Evolutionary conservation across 169 alveolate genomes (phyloP).

Genomic region (Eimeria brunetti): DNA sequence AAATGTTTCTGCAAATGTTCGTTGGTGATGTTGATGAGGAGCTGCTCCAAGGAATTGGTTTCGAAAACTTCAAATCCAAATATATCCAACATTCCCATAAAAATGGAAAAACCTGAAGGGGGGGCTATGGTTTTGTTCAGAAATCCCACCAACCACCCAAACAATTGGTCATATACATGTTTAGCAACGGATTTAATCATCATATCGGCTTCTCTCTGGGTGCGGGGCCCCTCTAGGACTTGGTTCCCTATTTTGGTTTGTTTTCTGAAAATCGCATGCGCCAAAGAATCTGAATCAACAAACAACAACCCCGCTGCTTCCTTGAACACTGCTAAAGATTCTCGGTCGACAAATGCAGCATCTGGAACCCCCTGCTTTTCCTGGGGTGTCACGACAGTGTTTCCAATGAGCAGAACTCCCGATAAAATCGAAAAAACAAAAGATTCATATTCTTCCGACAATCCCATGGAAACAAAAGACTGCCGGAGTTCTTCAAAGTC

Average conservation of each 20-base stretch:
- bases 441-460: conserved; percentile 89
- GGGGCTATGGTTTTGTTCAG: conserved; percentile 95
- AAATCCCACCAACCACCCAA: conserved; percentile 95
- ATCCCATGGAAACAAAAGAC: conserved; percentile 94
- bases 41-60: conserved; percentile 98
- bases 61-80: conserved; percentile 98
- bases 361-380: conserved; percentile 91
- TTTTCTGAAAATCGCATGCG: conserved; percentile 82
- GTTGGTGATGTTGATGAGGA: conserved; percentile 98
- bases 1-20: conserved; percentile 98
- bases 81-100: conserved; percentile 98
- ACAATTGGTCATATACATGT: conserved; percentile 96
- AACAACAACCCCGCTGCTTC: conserved; percentile 90
- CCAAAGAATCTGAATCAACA: conserved; percentile 69
- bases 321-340: conserved; percentile 79
- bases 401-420: conserved; percentile 95
- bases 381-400: conserved; percentile 92
- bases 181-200: conserved; percentile 95
- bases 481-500: conserved; percentile 93
- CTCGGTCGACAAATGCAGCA: conserved; percentile 90
- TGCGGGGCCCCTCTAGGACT: conserved; percentile 91
- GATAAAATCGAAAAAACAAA: conserved; percentile 91
- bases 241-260: conserved; percentile 90
- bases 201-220: conserved; percentile 89
- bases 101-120: conserved; percentile 87